Evolutionary conservation across 257 asterid genomes (phyloP).

Genomic region (Ajuga chamaepitys): DNA sequence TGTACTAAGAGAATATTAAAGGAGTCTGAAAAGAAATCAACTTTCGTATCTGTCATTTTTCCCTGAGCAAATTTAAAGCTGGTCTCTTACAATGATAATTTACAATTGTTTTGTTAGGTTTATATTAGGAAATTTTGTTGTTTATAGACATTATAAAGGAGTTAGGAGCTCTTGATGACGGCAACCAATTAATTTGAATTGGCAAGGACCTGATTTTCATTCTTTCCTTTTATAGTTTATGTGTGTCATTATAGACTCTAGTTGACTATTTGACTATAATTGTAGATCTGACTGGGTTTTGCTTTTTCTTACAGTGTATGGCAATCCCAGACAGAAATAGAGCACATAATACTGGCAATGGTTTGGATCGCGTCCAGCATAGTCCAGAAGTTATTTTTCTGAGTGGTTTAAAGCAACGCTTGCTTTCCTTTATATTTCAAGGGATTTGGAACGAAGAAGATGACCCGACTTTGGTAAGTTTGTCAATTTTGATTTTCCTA

Average conservation of each 20-base stretch:
- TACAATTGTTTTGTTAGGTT: not conserved
- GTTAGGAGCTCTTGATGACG: not conserved
- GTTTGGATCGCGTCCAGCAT: constrained; percentile 32
- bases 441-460: constrained; percentile 93
- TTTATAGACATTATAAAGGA: not conserved
- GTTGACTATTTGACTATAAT: not conserved
- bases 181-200: not conserved
- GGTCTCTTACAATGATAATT: not conserved
- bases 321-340: constrained; percentile 37
- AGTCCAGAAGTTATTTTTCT: constrained; percentile 49
- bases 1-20: not conserved
- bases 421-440: constrained; percentile 87
- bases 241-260: not conserved
- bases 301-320: constrained; percentile 28
- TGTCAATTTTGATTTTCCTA: not conserved
- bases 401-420: constrained; percentile 83
- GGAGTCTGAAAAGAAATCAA: not conserved
- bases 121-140: not conserved
- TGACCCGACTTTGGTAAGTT: constrained; percentile 67
- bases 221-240: constrained; percentile 2
- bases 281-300: constrained; percentile 18
- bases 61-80: not conserved
- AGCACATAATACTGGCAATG: constrained; percentile 33
- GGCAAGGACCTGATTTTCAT: not conserved
- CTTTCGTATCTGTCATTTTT: not conserved